Percentiles rank a stretch among this genome's conserved stretches.
phyloP scores from a whole-genome alignment of 177 flowering plant genomes.

The Vitis hybrid region DNA sequence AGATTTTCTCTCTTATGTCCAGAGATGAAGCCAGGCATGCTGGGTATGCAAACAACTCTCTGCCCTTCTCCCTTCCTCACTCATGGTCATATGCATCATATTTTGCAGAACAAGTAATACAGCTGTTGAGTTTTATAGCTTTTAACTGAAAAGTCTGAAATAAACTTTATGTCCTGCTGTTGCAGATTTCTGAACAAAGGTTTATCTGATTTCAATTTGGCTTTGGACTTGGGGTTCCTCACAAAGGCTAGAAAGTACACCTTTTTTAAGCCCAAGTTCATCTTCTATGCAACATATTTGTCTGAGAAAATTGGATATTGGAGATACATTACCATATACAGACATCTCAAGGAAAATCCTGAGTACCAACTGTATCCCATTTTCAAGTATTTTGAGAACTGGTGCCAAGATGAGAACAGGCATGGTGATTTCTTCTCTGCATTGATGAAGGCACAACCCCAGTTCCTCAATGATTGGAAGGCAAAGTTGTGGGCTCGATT shows the following conservation, averaged over 20 bases:
- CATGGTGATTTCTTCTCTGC: conserved; percentile 99
- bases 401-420: conserved; percentile 99
- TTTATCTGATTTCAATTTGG: conserved; percentile 91
- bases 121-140: not conserved
- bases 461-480: conserved; percentile 96
- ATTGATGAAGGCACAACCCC: conserved; percentile 95
- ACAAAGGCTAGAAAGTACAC: conserved; percentile 99
- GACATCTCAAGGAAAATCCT: conserved; percentile 89
- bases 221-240: conserved; percentile 93
- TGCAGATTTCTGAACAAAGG: conserved; percentile 98
- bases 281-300: conserved; percentile 92
- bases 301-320: conserved; percentile 99
- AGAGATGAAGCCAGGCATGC: conserved; percentile 99
- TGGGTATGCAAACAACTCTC: conserved; percentile 55
- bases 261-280: conserved; percentile 97
- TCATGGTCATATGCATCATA: not conserved
- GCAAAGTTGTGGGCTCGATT: conserved; percentile 95
- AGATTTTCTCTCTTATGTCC: conserved; percentile 98
- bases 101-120: not conserved
- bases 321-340: conserved; percentile 95
- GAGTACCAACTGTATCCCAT: conserved; percentile 91
- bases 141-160: not conserved
- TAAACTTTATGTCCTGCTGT: too few relatives aligned
- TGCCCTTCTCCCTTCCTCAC: not conserved
- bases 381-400: conserved; percentile 98